These are phyloP conservation scores for Thecaphora thlaspeos DNA, from an alignment of 1,284 basidiomycete genomes.

Conservation along the genomic window DNA sequence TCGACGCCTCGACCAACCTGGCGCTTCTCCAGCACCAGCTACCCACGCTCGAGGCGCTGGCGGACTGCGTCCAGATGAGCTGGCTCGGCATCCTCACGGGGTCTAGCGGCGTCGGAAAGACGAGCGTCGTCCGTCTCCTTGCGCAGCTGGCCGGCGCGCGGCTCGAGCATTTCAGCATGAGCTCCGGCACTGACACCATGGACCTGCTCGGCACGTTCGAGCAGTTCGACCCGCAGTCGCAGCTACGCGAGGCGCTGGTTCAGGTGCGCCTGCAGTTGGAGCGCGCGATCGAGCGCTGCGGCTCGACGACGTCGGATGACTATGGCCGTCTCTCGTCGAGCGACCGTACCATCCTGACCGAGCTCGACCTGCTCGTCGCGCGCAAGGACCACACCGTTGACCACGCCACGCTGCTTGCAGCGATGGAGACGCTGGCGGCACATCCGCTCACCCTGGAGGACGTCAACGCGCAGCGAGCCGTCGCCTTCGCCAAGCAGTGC, in stretches of 20 bases:
- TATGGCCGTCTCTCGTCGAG: neutral
- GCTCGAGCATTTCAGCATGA: slow-evolving; percentile 76
- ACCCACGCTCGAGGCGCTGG: slow-evolving; percentile 72
- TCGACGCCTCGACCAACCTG: slow-evolving; percentile 1
- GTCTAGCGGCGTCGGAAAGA: slow-evolving; percentile 74
- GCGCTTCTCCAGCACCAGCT: slow-evolving; percentile 70
- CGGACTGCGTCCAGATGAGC: slow-evolving; percentile 72
- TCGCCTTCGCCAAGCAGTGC: neutral
- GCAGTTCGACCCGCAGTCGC: slow-evolving; percentile 63
- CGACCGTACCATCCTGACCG: neutral
- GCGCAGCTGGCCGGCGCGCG: slow-evolving; percentile 71
- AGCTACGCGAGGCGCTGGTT: slow-evolving; percentile 8
- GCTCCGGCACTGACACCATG: slow-evolving; percentile 84
- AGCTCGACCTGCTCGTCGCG: neutral
- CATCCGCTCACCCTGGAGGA: neutral
- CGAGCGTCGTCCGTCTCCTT: slow-evolving; percentile 70
- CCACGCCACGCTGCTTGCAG: neutral
- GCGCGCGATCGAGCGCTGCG: slow-evolving; percentile 5
- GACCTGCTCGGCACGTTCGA: slow-evolving; percentile 96
- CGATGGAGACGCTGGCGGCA: neutral
- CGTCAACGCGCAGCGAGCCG: neutral
- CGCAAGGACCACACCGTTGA: slow-evolving; percentile 1
- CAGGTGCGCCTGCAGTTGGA: slow-evolving; percentile 16
- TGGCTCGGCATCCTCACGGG: slow-evolving; percentile 91
- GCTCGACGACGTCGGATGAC: neutral